Evolutionary conservation across 2,329 filamentous ascomycete species (phyloP).

Genomic region (Fusarium ramigenum): DNA sequence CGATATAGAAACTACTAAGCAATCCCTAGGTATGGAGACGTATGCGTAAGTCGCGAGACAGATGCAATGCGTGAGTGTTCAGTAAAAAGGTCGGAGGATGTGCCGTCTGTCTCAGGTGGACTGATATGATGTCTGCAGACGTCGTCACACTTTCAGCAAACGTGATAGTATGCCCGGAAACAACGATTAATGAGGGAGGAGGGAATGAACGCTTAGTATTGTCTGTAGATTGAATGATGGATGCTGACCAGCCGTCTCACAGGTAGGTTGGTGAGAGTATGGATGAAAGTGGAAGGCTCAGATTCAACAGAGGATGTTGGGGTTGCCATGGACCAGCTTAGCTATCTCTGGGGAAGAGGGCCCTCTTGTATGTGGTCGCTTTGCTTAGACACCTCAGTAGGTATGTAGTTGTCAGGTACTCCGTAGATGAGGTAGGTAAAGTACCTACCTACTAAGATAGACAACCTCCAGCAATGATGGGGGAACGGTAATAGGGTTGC

Average conservation of each 20-base stretch:
- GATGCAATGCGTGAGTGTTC: constrained; percentile 25
- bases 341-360: constrained; percentile 25
- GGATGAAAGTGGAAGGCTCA: not conserved
- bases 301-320: constrained; percentile 13
- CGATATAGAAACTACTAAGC: constrained; percentile 9
- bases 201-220: not conserved
- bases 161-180: constrained; percentile 12
- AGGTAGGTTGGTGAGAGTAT: constrained; percentile 3
- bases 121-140: constrained; percentile 35
- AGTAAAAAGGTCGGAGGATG: constrained; percentile 15
- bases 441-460: not conserved
- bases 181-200: constrained; percentile 5
- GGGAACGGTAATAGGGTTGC: constrained; percentile 31
- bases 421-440: not conserved
- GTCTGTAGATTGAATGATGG: constrained; percentile 10
- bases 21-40: constrained; percentile 20
- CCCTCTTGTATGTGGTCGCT: constrained; percentile 29
- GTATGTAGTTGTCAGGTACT: not conserved
- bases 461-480: constrained; percentile 23
- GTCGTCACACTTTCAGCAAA: constrained; percentile 31
- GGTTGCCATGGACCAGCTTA: constrained; percentile 20
- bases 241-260: constrained; percentile 6
- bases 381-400: not conserved
- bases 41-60: constrained; percentile 31
- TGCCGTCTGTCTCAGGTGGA: constrained; percentile 32